These are phyloP conservation scores for Helichrysum umbraculigerum DNA, from an alignment of 129 eudicot species.

Conservation along the genomic window DNA sequence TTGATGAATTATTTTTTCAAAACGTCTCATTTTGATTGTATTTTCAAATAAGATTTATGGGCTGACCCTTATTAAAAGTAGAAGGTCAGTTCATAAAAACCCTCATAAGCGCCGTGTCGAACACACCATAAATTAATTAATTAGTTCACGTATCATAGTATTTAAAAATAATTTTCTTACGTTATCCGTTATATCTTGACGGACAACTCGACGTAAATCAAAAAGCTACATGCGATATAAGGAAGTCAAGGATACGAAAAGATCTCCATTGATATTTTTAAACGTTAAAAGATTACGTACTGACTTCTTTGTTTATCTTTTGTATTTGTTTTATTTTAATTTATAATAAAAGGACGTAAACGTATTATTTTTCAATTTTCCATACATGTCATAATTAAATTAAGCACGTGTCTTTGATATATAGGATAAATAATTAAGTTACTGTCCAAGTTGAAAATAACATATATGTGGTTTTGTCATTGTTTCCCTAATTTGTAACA, in stretches of 20 bases:
- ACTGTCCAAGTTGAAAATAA: no score
- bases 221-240: neutral
- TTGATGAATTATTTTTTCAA: no score
- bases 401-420: slow-evolving; percentile 17
- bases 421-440: no score
- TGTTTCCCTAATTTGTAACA: no score
- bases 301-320: neutral
- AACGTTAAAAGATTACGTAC: slow-evolving; percentile 12
- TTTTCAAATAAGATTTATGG: no score
- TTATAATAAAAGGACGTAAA: slow-evolving; percentile 3
- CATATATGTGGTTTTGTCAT: no score
- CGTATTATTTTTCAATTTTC: neutral
- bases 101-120: no score
- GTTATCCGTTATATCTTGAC: slow-evolving; percentile 15
- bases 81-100: no score
- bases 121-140: neutral
- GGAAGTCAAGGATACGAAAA: slow-evolving; percentile 22
- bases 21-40: no score
- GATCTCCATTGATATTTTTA: neutral
- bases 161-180: neutral
- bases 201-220: neutral
- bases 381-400: neutral
- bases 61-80: no score
- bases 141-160: neutral
- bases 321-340: no score